Evolutionary conservation across 306 rosid genomes (phyloP).

Genomic region (Quercus glauca): DNA sequence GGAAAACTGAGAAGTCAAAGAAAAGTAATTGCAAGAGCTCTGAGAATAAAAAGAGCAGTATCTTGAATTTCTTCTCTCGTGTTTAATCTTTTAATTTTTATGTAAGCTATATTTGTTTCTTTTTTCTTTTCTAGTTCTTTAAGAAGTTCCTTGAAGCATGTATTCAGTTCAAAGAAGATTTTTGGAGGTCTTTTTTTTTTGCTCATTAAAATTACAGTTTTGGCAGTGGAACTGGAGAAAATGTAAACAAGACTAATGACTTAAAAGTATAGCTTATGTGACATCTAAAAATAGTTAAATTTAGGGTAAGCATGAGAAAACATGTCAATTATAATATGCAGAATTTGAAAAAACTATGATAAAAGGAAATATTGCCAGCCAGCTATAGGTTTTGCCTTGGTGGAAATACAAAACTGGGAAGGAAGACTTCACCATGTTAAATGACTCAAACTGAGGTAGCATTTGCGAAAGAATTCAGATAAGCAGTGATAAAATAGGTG

Average conservation of each 20-base stretch:
- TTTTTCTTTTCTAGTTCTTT: background rate
- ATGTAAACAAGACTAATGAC: too few species aligned
- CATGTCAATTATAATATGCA: background rate
- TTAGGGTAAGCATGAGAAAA: background rate
- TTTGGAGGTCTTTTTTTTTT: background rate
- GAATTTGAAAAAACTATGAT: background rate
- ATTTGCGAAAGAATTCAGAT: background rate
- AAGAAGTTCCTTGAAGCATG: background rate
- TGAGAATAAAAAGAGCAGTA: constrained; percentile 35
- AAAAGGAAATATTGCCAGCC: background rate
- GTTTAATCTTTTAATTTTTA: constrained; percentile 36
- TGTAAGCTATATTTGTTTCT: background rate
- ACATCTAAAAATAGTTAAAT: background rate
- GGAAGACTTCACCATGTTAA: background rate
- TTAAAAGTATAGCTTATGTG: background rate
- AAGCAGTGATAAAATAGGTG: background rate
- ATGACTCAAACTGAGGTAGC: background rate
- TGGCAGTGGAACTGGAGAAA: too few species aligned
- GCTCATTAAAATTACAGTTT: background rate
- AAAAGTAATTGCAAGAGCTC: constrained; percentile 40
- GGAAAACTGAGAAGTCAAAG: constrained; percentile 44
- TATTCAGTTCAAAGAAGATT: background rate
- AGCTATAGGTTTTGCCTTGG: background rate
- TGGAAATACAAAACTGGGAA: background rate
- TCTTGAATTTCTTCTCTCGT: constrained; percentile 77